phyloP scores from a whole-genome alignment of 495 filamentous ascomycete species.

The Trichoderma gamsii region DNA sequence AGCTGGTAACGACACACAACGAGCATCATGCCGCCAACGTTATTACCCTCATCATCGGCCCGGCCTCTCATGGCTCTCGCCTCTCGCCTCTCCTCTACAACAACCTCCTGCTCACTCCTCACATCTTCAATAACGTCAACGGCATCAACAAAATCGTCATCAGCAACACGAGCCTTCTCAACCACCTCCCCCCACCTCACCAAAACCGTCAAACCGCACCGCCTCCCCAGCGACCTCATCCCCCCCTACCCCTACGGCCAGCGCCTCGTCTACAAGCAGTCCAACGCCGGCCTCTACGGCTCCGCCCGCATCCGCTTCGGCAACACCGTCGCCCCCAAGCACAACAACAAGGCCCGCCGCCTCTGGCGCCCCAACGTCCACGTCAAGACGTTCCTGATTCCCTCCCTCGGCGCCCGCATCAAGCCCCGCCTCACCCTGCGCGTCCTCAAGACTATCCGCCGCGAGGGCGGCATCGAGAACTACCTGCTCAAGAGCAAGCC shows the following conservation, averaged over 20 bases:
- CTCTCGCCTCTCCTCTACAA: background rate
- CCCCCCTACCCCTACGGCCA: constrained; percentile 84
- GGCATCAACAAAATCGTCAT: background rate
- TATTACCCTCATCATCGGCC: background rate
- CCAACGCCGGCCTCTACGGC: constrained; percentile 82
- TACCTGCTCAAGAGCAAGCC: constrained; percentile 76
- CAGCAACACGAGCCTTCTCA: constrained; percentile 21
- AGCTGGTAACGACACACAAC: background rate
- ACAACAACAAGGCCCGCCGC: constrained; percentile 78
- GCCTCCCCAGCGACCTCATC: constrained; percentile 33
- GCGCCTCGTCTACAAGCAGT: constrained; percentile 75
- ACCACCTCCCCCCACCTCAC: constrained; percentile 21
- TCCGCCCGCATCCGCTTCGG: constrained; percentile 74
- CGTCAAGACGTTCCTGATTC: constrained; percentile 65
- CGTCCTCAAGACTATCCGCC: constrained; percentile 80
- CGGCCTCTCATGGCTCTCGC: background rate
- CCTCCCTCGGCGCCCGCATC: constrained; percentile 57
- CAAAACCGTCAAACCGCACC: constrained; percentile 24
- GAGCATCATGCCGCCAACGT: background rate
- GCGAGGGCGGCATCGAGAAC: constrained; percentile 79
- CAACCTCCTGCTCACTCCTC: constrained; percentile 2
- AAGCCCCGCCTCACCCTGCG: constrained; percentile 68
- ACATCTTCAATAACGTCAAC: background rate
- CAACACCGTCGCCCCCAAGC: constrained; percentile 74
- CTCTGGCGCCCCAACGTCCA: constrained; percentile 86